Base-by-base conservation (phyloP, 805 yeast genomes). In the Monosporozyma aquatica region DNA sequence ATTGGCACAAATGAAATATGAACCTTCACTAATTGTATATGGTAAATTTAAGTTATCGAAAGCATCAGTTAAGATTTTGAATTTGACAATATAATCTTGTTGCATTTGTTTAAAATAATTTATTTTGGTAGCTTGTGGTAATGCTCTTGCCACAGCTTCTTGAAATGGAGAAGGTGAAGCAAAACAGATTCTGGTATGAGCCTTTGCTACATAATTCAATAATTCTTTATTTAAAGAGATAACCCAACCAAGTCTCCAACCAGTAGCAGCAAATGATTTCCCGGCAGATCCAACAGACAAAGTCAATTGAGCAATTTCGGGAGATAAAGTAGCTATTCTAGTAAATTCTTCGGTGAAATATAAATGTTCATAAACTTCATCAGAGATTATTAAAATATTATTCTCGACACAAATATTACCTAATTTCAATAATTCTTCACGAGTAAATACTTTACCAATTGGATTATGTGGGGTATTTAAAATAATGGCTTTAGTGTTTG, bases 181-280 rank as follows among this genome's bases (percentile, higher is more conserved):
- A 64, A 92, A 92, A 58, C 95, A 87, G 53, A 92, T 90, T 64
- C 98, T 76, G 1, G 96, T 87, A 64, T 92, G 96, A 0, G 97
- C 97, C 21, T 83, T 75, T 6, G 87, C 72, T 5, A 80, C 95
- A 58, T 84, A 86, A 50, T 82, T 78, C 54, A 92, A 70, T 50
- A 89, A 69, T 24, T 82, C 84, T n/a, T 83, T 71, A 42, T 84
- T 81, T 39, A 50, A 37, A 6, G 96, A 97, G 47, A 89, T 80
- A 29, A 90, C 73, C 94, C 95, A 92, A 42, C 98, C 98, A 41
- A 92, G 76, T 70, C 98, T 80, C 97, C 97, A 92, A 42, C 98
- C 98, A 10, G 98, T 92, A 35, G 95, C 95, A n/a, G 96, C 95
- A 68, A 92, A 92, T 0, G 95, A 79, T 64, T 92, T 92, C 49